Evolutionary conservation across 257 asterid genomes (phyloP).

Genomic region (Echium plantagineum): DNA sequence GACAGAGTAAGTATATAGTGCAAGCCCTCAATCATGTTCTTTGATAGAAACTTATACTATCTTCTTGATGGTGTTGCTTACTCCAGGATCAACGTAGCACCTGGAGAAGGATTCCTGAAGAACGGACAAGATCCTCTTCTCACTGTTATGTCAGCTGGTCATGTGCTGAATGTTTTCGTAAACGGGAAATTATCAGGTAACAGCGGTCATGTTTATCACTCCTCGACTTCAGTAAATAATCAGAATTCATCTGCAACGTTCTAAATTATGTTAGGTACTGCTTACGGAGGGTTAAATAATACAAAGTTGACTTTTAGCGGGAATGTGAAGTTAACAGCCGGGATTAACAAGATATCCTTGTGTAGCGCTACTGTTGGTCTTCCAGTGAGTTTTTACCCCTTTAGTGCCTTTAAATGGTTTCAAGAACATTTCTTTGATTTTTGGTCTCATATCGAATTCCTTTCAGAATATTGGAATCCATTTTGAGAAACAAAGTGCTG

Average conservation of each 20-base stretch:
- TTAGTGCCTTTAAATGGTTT: constrained; percentile 2
- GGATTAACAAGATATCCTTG: constrained; percentile 69
- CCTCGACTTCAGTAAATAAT: not conserved
- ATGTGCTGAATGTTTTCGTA: constrained; percentile 65
- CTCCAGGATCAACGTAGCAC: constrained; percentile 55
- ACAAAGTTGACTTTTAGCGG: constrained; percentile 46
- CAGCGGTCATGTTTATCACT: not conserved
- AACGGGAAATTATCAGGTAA: constrained; percentile 65
- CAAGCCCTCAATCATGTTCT: not conserved
- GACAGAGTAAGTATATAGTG: constrained; percentile 53
- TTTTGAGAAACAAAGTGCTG: constrained; percentile 68
- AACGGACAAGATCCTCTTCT: constrained; percentile 44
- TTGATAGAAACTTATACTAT: not conserved
- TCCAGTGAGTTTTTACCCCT: constrained; percentile 45
- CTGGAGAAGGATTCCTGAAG: constrained; percentile 59
- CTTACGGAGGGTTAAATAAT: constrained; percentile 46
- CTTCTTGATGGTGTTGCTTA: not conserved
- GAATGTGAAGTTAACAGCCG: constrained; percentile 50
- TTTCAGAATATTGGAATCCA: constrained; percentile 72
- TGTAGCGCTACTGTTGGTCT: constrained; percentile 83
- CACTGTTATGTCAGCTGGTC: constrained; percentile 83
- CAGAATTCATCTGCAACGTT: not conserved
- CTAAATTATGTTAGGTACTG: constrained; percentile 32
- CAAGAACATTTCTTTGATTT: not conserved
- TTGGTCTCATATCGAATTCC: not conserved